These are phyloP conservation scores for Metschnikowia kofuensis DNA, from an alignment of 805 yeast genomes.

Conservation along the genomic window DNA sequence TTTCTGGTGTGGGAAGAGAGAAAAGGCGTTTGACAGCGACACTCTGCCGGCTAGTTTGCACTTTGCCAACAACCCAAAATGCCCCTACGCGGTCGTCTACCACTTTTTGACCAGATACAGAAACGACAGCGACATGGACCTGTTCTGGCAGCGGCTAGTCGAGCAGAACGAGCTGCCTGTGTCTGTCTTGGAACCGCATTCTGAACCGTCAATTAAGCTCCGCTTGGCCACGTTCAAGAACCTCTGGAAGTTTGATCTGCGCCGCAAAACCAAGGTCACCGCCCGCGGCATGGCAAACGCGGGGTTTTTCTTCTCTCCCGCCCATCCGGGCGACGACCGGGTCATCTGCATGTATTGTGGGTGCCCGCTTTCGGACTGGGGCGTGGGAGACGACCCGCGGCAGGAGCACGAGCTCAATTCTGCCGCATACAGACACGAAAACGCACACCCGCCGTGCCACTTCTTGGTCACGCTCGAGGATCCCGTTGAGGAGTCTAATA, in stretches of 20 bases:
- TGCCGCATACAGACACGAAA: slow-evolving; percentile 8
- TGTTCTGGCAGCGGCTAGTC: slow-evolving; percentile 13
- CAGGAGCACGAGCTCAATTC: slow-evolving; percentile 46
- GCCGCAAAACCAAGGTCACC: slow-evolving; percentile 10
- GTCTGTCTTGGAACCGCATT: slow-evolving; percentile 15
- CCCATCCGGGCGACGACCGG: slow-evolving; percentile 29
- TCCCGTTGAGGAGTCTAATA: neutral
- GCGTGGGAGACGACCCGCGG: slow-evolving; percentile 57
- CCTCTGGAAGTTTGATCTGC: slow-evolving; percentile 15
- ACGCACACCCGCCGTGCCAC: slow-evolving; percentile 22
- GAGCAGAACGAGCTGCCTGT: slow-evolving; percentile 2
- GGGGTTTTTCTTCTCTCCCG: slow-evolving; percentile 40
- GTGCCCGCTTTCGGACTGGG: slow-evolving; percentile 50
- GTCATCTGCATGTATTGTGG: slow-evolving; percentile 32
- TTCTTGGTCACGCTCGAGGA: slow-evolving; percentile 21
- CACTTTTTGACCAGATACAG: slow-evolving; percentile 3
- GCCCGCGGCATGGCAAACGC: slow-evolving; percentile 37
- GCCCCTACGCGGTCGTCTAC: slow-evolving; percentile 15
- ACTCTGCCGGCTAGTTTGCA: slow-evolving; percentile 20
- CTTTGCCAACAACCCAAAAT: slow-evolving; percentile 17
- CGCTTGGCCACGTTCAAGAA: slow-evolving; percentile 18
- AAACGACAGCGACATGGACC: slow-evolving; percentile 6
- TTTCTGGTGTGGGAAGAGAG: slow-evolving; percentile 48
- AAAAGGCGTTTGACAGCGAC: slow-evolving; percentile 20
- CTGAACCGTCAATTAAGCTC: slow-evolving; percentile 10